phyloP scores from a whole-genome alignment of 164 flowering plant species.

The Chimonanthus salicifolius region DNA sequence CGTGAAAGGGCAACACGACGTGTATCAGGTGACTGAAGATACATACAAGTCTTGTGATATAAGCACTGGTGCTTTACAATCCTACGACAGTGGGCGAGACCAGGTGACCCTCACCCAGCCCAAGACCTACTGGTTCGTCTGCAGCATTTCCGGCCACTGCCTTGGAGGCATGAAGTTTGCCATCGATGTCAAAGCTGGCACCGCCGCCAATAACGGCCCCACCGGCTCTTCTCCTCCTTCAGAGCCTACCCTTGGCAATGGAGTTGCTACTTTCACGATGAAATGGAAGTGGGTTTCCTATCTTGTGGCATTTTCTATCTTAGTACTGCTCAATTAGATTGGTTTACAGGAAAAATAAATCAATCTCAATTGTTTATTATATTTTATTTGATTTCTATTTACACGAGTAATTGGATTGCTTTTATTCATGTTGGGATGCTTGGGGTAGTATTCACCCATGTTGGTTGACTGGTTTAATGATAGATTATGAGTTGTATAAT shows the following conservation, averaged over 20 bases:
- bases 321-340: neutral
- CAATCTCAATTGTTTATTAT: no score
- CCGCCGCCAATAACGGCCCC: neutral
- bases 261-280: neutral
- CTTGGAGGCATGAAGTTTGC: conserved; percentile 50
- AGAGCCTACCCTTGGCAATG: neutral
- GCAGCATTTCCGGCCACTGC: conserved; percentile 40
- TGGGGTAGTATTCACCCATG: no score
- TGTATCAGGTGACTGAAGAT: conserved; percentile 31
- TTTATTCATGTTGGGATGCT: no score
- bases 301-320: conserved; percentile 1
- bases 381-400: no score
- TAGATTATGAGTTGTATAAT: no score
- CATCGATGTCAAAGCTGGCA: conserved; percentile 20
- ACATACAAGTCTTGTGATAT: conserved; percentile 37
- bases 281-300: neutral
- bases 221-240: neutral
- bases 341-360: no score
- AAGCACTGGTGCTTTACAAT: conserved; percentile 28
- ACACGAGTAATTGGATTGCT: no score
- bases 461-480: no score
- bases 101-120: conserved; percentile 25
- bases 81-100: conserved; percentile 39
- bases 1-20: conserved; percentile 34
- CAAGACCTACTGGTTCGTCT: conserved; percentile 49